Evolutionary conservation across 169 alveolate genomes (phyloP), one percentile per base, ranked within the genome.

Genomic region (Amoebophrya sp.): DNA sequence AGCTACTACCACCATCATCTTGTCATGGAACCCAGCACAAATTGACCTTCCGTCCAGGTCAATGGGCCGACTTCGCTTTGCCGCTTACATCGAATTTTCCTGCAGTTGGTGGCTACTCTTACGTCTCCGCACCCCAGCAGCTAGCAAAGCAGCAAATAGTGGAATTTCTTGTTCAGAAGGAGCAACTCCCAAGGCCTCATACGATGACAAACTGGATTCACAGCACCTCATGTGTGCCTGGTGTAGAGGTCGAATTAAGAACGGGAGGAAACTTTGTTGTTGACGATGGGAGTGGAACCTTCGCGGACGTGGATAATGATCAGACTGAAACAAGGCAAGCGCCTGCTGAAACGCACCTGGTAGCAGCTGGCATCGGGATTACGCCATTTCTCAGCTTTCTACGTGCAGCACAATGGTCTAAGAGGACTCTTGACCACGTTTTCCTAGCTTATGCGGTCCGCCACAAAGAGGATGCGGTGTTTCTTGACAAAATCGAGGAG

Each of bases 71-170:
- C 26, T 65, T 65, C 83, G 83, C 83, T 6, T 36, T 65, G 36
- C 83, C 83, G 33, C 76, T 14, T 23, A 10, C 76, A n/a, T n/a
- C n/a, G n/a, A n/a, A n/a, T n/a, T n/a, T n/a, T n/a, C n/a, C n/a
- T n/a, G n/a, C n/a, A n/a, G n/a, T n/a, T n/a, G n/a, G 83, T 0
- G 83, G 83, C 83, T 65, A 65, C n/a, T 65, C 83, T 29, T 65
- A 26, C 83, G 83, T 65, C 26, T 65, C 83, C 26, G 12, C 83
- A 26, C 83, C 83, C 3, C 83, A 18, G 36, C 39, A 65, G 36
- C 83, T 65, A 0, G 38, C 83, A 6, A 12, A 12, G n/a, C n/a
- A n/a, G n/a, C n/a, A n/a, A n/a, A n/a, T n/a, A 6, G 26, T 65
- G 26, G 83, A 65, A 26, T 65, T 65, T 26, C 83, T 65, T 10